Conservation (phyloP, 345 rosid genomes). For the Ailanthus altissimus region DNA sequence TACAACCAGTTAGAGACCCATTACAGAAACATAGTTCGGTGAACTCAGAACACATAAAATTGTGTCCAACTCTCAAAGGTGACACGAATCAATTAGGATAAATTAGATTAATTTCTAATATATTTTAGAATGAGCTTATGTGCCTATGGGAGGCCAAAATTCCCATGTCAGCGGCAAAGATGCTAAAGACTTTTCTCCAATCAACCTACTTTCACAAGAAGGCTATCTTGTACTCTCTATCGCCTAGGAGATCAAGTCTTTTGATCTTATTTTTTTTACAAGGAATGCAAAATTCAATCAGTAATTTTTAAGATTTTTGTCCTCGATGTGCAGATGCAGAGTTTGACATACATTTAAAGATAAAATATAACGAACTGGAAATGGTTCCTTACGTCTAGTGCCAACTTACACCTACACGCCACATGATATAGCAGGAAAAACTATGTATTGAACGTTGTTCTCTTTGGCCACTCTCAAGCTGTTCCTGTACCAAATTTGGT, state of each 20-base stretch:
- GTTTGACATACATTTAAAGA: background rate
- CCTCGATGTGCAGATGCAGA: background rate
- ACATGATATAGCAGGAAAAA: constrained; percentile 88
- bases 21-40: background rate
- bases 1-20: background rate
- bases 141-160: background rate
- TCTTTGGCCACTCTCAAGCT: constrained; percentile 69
- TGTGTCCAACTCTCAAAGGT: background rate
- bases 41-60: background rate
- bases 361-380: background rate
- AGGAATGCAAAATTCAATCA: background rate
- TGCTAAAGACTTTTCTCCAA: background rate
- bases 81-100: background rate
- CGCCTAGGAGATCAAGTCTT: background rate
- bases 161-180: background rate
- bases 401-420: constrained; percentile 61
- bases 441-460: constrained; percentile 67
- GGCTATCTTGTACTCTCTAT: background rate
- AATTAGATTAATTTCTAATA: background rate
- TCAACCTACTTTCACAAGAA: constrained; percentile 1
- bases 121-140: background rate
- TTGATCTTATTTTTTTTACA: background rate
- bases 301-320: background rate
- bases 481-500: constrained; percentile 48
- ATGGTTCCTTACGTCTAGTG: background rate